Evolutionary conservation across 2,329 filamentous ascomycete species (phyloP), one percentile per base, ranked within the genome.

Genomic region (Tolypocladium tundrense): DNA sequence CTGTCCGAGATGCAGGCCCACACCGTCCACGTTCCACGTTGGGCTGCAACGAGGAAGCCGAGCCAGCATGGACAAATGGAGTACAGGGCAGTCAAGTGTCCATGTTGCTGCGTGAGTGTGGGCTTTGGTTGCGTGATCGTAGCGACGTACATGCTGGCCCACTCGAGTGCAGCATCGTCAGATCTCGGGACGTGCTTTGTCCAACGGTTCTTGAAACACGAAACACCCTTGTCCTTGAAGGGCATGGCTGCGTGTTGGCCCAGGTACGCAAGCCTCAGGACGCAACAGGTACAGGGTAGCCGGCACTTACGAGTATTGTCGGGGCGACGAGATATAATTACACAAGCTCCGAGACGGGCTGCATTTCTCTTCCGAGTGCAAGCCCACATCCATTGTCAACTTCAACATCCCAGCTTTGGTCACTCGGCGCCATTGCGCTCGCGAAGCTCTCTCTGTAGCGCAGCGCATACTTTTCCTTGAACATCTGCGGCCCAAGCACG

Each of bases 401-500:
- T 27, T 27, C 2, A 27, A 27, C 24, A 27, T 4, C 24, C 24
- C 24, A 4, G 24, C 24, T 27, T 27, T 27, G 24, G 24, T 27
- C 24, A 27, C 24, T 27, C 24, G 24, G 24, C 5, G 37, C 37
- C 37, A 39, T 39, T 5, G 37, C 37, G 14, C 37, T 39, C 37
- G 14, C 37, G 14, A 39, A 39, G 37, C 37, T 39, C 37, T 39
- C 37, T 14, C 14, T 39, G 37, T 39, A 39, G 37, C 14, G 37
- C 13, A 14, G 13, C 37, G 13, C 5, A 14, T 16, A 39, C 37
- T 2, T 39, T 14, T 39, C 4, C 37, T 14, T 39, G 37, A 39
- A 39, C 13, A 16, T 39, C 37, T 79, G 77, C 11, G 77, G 73
- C 0, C 75, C 77, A 27, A 27, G 24, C 24, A 27, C 24, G 24